These are phyloP conservation scores for Mycena capillaripes DNA, from an alignment of 768 basidiomycete species.

Conservation along the genomic window DNA sequence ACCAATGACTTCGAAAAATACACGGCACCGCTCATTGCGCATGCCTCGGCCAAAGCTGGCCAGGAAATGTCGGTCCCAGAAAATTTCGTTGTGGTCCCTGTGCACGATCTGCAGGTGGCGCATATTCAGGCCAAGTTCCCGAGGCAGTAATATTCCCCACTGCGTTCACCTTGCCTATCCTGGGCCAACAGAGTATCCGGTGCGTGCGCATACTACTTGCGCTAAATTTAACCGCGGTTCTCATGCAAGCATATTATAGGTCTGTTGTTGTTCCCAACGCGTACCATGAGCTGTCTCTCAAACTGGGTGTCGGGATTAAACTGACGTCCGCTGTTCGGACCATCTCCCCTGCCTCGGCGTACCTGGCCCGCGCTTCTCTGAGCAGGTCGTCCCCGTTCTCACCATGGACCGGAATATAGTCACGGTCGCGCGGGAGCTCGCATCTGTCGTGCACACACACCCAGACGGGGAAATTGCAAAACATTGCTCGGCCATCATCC, in stretches of 20 bases:
- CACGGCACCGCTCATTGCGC: conserved; percentile 55
- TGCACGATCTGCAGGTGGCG: conserved; percentile 67
- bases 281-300: conserved; percentile 62
- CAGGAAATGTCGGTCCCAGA: conserved; percentile 49
- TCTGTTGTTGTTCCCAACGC: conserved; percentile 67
- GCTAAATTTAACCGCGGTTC: not conserved
- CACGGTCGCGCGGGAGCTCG: conserved; percentile 69
- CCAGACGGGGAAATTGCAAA: conserved; percentile 66
- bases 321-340: conserved; percentile 71
- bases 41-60: conserved; percentile 55
- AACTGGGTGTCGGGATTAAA: conserved; percentile 68
- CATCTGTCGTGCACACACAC: conserved; percentile 63
- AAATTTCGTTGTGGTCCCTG: conserved; percentile 59
- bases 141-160: conserved; percentile 59
- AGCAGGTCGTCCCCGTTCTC: conserved; percentile 63
- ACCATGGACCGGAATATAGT: conserved; percentile 62
- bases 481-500: conserved; percentile 66
- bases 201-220: conserved; percentile 36
- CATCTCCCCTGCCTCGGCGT: conserved; percentile 71
- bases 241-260: conserved; percentile 43
- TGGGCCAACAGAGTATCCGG: conserved; percentile 71
- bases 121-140: conserved; percentile 66
- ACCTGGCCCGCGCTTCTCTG: conserved; percentile 70
- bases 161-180: conserved; percentile 57
- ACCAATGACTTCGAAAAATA: conserved; percentile 66